phyloP scores from a whole-genome alignment of 148 eudicot species.

The Fagopyrum homotropicum region DNA sequence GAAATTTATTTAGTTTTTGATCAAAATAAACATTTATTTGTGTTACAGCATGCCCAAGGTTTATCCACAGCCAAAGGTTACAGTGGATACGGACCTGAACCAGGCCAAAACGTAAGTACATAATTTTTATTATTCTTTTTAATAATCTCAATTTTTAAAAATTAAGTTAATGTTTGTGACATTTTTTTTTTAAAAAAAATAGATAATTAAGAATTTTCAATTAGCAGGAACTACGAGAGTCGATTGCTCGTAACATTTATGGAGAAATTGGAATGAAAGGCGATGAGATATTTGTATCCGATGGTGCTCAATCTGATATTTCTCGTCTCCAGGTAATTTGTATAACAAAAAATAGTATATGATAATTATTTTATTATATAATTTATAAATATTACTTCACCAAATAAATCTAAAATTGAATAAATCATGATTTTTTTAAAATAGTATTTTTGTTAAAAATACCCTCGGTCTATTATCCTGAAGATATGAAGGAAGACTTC shows the following conservation, averaged over 20 bases:
- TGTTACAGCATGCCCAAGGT: constrained; percentile 46
- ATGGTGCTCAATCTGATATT: constrained; percentile 84
- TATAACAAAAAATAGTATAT: not conserved
- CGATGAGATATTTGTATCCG: constrained; percentile 65
- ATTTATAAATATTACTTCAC: no score
- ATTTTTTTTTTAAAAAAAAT: not conserved
- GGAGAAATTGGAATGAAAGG: constrained; percentile 30
- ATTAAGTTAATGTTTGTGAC: not conserved
- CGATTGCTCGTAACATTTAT: constrained; percentile 53
- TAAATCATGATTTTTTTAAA: no score
- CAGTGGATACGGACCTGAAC: constrained; percentile 78
- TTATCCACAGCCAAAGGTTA: constrained; percentile 72
- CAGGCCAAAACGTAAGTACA: constrained; percentile 54
- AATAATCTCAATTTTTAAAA: not conserved
- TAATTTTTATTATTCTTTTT: not conserved
- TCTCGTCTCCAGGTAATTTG: constrained; percentile 71
- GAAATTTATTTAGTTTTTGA: no score
- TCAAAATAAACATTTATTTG: not conserved
- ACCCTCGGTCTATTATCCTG: no score
- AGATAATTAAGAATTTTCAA: not conserved
- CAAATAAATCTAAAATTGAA: no score
- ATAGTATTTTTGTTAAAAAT: no score
- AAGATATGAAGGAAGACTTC: no score
- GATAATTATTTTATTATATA: not conserved
- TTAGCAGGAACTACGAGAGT: constrained; percentile 52